A percentile compares a stretch with the other conserved stretches of the same genome.
phyloP scores from a whole-genome alignment of 192 early-diverging fungal species.

The Backusella westeae region DNA sequence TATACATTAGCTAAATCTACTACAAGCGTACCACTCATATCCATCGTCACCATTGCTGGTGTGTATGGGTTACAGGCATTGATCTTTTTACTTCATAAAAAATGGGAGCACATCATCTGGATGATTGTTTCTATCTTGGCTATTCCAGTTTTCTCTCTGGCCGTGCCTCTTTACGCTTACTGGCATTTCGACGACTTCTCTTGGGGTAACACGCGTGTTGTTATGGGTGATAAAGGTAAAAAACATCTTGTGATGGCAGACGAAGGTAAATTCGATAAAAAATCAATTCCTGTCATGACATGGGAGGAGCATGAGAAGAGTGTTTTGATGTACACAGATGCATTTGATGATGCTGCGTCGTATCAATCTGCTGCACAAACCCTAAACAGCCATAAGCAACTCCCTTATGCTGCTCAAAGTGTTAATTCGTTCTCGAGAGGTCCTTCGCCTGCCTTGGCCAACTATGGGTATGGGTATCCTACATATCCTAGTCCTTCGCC shows the following conservation, averaged over 20 bases:
- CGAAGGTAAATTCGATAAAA: slow-evolving; percentile 68
- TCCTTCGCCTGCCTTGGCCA: background rate
- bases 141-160: slow-evolving; percentile 66
- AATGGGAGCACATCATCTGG: slow-evolving; percentile 78
- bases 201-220: slow-evolving; percentile 73
- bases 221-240: slow-evolving; percentile 51
- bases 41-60: slow-evolving; percentile 77
- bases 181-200: slow-evolving; percentile 99
- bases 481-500: background rate
- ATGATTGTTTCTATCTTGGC: slow-evolving; percentile 80
- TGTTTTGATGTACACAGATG: slow-evolving; percentile 36
- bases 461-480: background rate
- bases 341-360: slow-evolving; percentile 41
- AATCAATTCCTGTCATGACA: slow-evolving; percentile 46
- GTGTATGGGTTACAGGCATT: slow-evolving; percentile 89
- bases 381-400: slow-evolving; percentile 10
- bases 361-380: slow-evolving; percentile 37
- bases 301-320: slow-evolving; percentile 1
- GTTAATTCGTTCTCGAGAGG: background rate
- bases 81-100: slow-evolving; percentile 73
- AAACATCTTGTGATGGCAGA: slow-evolving; percentile 44
- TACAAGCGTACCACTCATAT: slow-evolving; percentile 69
- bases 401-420: background rate
- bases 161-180: slow-evolving; percentile 71
- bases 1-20: slow-evolving; percentile 55